Conservation (phyloP, 805 yeast genomes). For the Starmerella geochares region DNA sequence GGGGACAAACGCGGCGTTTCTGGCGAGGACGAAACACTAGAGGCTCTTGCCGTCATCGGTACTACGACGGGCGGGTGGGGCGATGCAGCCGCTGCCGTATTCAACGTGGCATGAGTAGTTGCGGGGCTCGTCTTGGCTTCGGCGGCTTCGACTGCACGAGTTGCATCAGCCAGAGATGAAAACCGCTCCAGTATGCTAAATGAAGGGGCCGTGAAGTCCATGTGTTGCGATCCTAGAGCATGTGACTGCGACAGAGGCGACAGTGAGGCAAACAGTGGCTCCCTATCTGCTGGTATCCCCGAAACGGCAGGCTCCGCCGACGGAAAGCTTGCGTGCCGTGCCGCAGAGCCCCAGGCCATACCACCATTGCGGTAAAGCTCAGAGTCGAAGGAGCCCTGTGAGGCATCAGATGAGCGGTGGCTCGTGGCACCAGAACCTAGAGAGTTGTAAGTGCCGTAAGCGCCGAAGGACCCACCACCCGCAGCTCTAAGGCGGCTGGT, state of each 20-base stretch:
- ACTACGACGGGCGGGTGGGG: neutral
- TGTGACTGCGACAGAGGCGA: constrained; percentile 11
- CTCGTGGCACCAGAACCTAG: constrained; percentile 2
- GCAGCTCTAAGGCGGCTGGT: neutral
- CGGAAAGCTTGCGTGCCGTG: constrained; percentile 14
- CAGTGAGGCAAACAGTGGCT: constrained; percentile 20
- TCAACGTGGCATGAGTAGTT: neutral
- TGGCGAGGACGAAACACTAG: neutral
- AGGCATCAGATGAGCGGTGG: constrained; percentile 9
- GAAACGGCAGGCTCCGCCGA: constrained; percentile 7
- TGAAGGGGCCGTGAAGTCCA: constrained; percentile 25
- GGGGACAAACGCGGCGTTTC: constrained; percentile 3
- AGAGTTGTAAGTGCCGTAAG: constrained; percentile 13
- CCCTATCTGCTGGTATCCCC: neutral
- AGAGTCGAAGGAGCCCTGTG: constrained; percentile 20
- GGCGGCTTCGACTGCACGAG: constrained; percentile 19
- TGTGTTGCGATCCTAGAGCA: neutral
- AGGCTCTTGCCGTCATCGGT: neutral
- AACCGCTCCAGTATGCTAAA: constrained; percentile 26
- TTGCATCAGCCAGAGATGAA: constrained; percentile 25
- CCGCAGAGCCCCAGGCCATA: constrained; percentile 27
- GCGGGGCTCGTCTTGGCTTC: neutral
- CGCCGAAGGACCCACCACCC: constrained; percentile 20
- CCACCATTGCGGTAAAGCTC: constrained; percentile 24
- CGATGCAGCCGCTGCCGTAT: neutral